These are phyloP conservation scores for Centella asiatica DNA, from an alignment of 129 eudicot species.

Conservation along the genomic window DNA sequence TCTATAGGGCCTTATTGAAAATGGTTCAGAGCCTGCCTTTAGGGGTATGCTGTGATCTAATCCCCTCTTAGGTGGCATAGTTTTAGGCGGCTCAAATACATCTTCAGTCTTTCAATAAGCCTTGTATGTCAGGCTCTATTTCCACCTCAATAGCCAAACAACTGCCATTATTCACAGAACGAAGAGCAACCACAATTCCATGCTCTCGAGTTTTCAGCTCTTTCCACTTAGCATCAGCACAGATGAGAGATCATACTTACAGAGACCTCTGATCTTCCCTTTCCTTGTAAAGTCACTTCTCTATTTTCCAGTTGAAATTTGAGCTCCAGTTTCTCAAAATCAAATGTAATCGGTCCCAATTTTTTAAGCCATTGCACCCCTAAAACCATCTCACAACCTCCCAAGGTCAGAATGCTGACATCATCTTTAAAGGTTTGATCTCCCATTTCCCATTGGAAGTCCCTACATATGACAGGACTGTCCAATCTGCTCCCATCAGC, in stretches of 20 bases:
- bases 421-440: not conserved
- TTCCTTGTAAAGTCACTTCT: not conserved
- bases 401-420: not conserved
- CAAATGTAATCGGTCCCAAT: not conserved
- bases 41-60: not conserved
- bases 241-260: no score
- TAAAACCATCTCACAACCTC: not conserved
- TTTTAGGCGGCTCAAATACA: not conserved
- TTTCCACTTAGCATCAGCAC: not conserved
- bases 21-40: not conserved
- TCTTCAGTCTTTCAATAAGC: not conserved
- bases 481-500: not conserved
- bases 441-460: not conserved
- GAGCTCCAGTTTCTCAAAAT: no score
- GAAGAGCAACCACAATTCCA: not conserved
- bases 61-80: not conserved
- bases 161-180: not conserved
- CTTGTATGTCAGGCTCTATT: no score
- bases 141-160: not conserved
- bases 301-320: not conserved
- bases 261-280: no score
- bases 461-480: not conserved
- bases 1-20: not conserved
- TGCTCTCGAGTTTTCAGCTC: no score
- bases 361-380: not conserved